Evolutionary conservation across 257 asterid species (phyloP), one percentile per base, ranked within the genome.

Genomic region (Hygrophila difformis): DNA sequence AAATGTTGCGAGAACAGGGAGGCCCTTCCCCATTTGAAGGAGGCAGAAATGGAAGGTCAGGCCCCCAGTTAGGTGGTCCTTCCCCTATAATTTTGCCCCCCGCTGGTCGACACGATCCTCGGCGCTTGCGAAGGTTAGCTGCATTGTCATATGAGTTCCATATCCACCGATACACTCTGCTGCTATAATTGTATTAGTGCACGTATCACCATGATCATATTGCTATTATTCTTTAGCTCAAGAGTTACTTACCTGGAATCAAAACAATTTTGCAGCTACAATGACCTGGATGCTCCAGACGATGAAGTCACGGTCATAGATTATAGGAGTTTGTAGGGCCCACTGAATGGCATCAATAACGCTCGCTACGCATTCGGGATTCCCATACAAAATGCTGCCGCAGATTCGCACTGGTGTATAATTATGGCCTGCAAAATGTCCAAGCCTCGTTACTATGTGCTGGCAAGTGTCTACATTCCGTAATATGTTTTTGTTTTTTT

Each of bases 231-330:
- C 7, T 1, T 26, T 0, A 26, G 7, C 8, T 5, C 31, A 26
- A 26, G 8, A 5, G 8, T 26, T 26, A 5, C 31, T 24, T 24
- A 61, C 64, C 19, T 44, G 35, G 26, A 34, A 18, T 49, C 51
- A n/a, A 5, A 23, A 62, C 49, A 39, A 35, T 57, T 43, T 44
- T 55, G 74, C 94, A 91, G 98, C 81, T 91, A 91, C 56, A 85
- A 82, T 62, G 98, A 86, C 63, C 84, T 91, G 64, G 98, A 91
- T 76, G 98, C 96, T 33, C 98, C 98, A 8, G 99, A 91, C 52
- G 99, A 91, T 53, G 99, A 91, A 73, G 94, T 91, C 40, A 86
- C 99, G 1, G 99, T 91, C 23, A 78, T 86, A 52, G 99, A 91
- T 60, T 91, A 91, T 73, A 64, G 99, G 75, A 91, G 99, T 68